phyloP scores from a whole-genome alignment of 2,329 filamentous ascomycete genomes.

The Xylaria sp. region DNA sequence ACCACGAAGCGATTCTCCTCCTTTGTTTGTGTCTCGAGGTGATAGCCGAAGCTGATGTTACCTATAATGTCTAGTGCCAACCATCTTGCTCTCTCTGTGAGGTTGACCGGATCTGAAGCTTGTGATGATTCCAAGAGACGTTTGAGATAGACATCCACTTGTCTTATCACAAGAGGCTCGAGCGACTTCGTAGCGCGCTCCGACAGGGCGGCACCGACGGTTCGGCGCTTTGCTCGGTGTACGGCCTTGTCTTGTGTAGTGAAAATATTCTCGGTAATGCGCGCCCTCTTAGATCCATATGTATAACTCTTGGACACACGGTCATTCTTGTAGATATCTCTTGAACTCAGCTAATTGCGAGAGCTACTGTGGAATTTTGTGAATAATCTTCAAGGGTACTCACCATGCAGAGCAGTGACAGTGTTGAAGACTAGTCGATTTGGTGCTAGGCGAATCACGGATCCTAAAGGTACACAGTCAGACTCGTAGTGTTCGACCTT shows the following conservation, averaged over 20 bases:
- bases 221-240: slow-evolving; percentile 17
- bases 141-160: slow-evolving; percentile 11
- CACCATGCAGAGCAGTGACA: slow-evolving; percentile 15
- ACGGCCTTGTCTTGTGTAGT: slow-evolving; percentile 11
- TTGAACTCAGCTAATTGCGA: not conserved
- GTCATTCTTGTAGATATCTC: slow-evolving; percentile 30
- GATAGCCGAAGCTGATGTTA: slow-evolving; percentile 17
- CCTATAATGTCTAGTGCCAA: slow-evolving; percentile 25
- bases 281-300: slow-evolving; percentile 1
- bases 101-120: not conserved
- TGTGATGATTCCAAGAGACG: not conserved
- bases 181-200: slow-evolving; percentile 16
- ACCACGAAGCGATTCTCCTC: slow-evolving; percentile 19
- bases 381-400: not conserved
- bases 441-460: slow-evolving; percentile 19
- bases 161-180: slow-evolving; percentile 19
- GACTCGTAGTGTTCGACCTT: not conserved
- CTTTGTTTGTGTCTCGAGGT: slow-evolving; percentile 10
- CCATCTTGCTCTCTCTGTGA: slow-evolving; percentile 1
- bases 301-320: slow-evolving; percentile 13
- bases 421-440: slow-evolving; percentile 25
- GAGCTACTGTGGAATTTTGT: not conserved
- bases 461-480: not conserved
- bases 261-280: slow-evolving; percentile 21
- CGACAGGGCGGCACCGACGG: slow-evolving; percentile 12